Evolutionary conservation across 169 alveolate species (phyloP).

Genomic region (Toxoplasma gondii): DNA sequence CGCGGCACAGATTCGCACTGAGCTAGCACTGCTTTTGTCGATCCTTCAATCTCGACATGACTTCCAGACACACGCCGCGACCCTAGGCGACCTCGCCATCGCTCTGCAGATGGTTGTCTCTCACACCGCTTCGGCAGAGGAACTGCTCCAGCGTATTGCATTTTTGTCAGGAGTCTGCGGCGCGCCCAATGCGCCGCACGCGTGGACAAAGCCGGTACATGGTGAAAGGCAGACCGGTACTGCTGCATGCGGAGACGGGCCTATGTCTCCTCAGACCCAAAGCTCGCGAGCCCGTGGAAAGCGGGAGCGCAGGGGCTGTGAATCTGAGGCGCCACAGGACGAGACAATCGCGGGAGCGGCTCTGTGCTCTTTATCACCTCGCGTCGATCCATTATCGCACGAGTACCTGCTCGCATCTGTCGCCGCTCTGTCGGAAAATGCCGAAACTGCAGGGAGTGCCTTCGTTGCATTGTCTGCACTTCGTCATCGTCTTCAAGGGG

Average conservation of each 20-base stretch:
- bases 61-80: not conserved
- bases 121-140: not conserved
- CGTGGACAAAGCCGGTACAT: not conserved
- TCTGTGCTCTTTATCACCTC: not conserved
- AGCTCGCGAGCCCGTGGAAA: not conserved
- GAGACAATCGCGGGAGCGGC: not conserved
- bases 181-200: not conserved
- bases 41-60: not conserved
- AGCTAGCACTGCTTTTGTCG: not conserved
- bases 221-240: not conserved
- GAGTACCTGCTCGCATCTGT: not conserved
- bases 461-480: not conserved
- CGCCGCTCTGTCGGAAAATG: not conserved
- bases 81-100: not conserved
- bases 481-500: not conserved
- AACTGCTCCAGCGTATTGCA: not conserved
- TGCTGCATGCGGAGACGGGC: not conserved
- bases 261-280: not conserved
- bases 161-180: not conserved
- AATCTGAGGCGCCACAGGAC: not conserved
- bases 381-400: not conserved
- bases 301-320: not conserved
- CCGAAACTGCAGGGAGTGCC: not conserved
- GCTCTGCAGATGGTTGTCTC: not conserved
- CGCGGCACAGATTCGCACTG: not conserved